Base-by-base conservation (phyloP, 768 basidiomycete genomes). In the Butyriboletus loyo region DNA sequence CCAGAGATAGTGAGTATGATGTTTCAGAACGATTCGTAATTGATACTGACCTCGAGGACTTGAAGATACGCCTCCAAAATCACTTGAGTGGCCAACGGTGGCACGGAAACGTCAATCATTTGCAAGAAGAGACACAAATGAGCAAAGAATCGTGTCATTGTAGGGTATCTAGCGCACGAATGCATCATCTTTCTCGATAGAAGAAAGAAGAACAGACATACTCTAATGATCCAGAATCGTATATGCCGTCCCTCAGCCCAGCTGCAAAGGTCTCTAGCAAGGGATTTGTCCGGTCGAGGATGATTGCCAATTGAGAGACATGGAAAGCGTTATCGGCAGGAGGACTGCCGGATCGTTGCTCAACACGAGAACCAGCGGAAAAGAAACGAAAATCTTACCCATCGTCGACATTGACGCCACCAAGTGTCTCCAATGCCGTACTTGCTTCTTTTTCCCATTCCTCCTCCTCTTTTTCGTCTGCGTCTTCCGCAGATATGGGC, bases 51-150 rank as follows among this genome's bases (percentile, higher is more conserved):
- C 77, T 98, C 92, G 4, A 98, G 80, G 4, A 94, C 87, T 54
- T 83, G 82, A 6, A 98, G 80, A 65, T 98, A 99, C 0, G 88
- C 83, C 64, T 96, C 89, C 25, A 98, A 72, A 46, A 99, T 91
- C 28, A 80, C 71, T 63, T 96, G 92, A 0, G 83, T 86, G 0
- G 90, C 83, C 13, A 83, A 68, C 2, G 86, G 83, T 0, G 94
- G 88, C 0, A 92, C 81, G 0, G 82, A 67, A 32, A 86, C 72
- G 45, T 87, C 86, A 32, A 97, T 88, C 72, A 92, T 82, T 56
- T 89, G 85, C 4, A 97, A 77, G 71, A 86, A 92, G 28, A 98
- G 83, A 57, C 92, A 92, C 22, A 98, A 74, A 64, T 99, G 96
- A 0, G 94, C 88, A 63, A 96, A 97, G 73, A 98, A 99, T 4